These are phyloP conservation scores for Peronospora farinosa DNA, from an alignment of 352 stramenopile species.

Conservation along the genomic window DNA sequence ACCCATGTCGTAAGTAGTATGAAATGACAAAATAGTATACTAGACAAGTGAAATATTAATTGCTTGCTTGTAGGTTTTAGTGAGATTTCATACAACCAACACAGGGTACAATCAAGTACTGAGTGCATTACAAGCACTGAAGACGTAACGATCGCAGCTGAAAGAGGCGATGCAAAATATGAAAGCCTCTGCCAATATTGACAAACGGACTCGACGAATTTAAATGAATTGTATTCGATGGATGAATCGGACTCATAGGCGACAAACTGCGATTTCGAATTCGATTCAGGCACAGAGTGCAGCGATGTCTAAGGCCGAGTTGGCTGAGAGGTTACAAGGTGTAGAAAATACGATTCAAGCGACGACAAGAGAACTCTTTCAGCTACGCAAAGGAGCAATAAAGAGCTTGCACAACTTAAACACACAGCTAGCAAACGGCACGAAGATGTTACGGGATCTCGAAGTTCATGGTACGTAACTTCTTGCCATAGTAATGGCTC, in stretches of 20 bases:
- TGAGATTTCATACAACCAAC: constrained; percentile 12
- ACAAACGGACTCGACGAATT: constrained; percentile 47
- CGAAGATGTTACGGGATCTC: constrained; percentile 33
- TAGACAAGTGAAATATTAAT: too few species aligned
- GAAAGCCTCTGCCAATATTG: constrained; percentile 38
- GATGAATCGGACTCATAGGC: constrained; percentile 57
- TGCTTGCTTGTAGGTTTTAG: too few species aligned
- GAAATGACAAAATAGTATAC: background rate
- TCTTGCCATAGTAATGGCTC: too few species aligned
- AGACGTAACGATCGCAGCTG: constrained; percentile 40
- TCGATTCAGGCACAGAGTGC: constrained; percentile 33
- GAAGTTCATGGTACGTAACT: background rate
- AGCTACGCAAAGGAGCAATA: constrained; percentile 40
- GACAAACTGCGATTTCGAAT: constrained; percentile 32
- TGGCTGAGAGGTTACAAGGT: constrained; percentile 36
- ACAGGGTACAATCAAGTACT: constrained; percentile 34
- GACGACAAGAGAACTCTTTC: constrained; percentile 43
- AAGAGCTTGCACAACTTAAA: constrained; percentile 46
- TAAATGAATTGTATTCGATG: constrained; percentile 66
- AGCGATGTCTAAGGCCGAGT: constrained; percentile 42
- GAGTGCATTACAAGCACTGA: constrained; percentile 39
- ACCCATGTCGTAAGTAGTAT: constrained; percentile 34
- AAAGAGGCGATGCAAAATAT: constrained; percentile 42
- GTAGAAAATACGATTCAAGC: constrained; percentile 37
- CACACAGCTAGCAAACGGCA: constrained; percentile 33